Evolutionary conservation across 164 flowering plant genomes (phyloP).

Genomic region (Piper betle): DNA sequence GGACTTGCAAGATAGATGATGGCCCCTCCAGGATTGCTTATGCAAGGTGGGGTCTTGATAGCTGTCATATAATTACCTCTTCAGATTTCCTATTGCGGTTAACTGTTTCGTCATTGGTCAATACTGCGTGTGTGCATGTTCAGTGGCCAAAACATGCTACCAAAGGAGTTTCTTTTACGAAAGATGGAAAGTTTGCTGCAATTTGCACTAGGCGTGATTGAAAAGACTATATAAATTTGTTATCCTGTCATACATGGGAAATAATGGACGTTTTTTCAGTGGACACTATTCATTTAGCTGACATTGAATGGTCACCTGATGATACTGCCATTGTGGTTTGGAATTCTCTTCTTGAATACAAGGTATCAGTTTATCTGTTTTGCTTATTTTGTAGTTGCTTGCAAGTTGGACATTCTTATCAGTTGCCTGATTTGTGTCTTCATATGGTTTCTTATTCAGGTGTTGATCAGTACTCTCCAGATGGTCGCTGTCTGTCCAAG

Average conservation of each 20-base stretch:
- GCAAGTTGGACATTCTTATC: no score
- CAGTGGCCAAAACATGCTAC: constrained; percentile 91
- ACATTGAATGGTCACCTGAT: constrained; percentile 96
- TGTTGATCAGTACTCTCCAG: constrained; percentile 92
- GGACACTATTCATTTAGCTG: constrained; percentile 86
- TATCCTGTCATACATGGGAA: constrained; percentile 92
- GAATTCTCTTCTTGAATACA: constrained; percentile 91
- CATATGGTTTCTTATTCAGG: constrained; percentile 28
- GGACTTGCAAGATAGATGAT: constrained; percentile 99
- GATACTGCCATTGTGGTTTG: constrained; percentile 84
- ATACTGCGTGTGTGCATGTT: constrained; percentile 92
- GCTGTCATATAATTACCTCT: constrained; percentile 92
- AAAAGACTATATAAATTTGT: constrained; percentile 81
- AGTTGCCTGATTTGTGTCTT: neutral
- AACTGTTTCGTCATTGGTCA: constrained; percentile 89
- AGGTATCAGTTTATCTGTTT: constrained; percentile 28
- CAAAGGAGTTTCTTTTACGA: constrained; percentile 81
- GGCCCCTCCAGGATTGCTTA: constrained; percentile 88
- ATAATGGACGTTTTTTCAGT: constrained; percentile 88
- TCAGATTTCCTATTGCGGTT: constrained; percentile 82
- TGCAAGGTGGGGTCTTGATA: constrained; percentile 99
- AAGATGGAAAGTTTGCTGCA: constrained; percentile 93
- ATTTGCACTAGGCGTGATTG: constrained; percentile 93
- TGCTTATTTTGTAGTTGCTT: neutral
- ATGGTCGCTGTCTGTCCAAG: constrained; percentile 82